Base-by-base conservation (phyloP, 495 filamentous ascomycete species). In the Pyrenula aspistea region DNA sequence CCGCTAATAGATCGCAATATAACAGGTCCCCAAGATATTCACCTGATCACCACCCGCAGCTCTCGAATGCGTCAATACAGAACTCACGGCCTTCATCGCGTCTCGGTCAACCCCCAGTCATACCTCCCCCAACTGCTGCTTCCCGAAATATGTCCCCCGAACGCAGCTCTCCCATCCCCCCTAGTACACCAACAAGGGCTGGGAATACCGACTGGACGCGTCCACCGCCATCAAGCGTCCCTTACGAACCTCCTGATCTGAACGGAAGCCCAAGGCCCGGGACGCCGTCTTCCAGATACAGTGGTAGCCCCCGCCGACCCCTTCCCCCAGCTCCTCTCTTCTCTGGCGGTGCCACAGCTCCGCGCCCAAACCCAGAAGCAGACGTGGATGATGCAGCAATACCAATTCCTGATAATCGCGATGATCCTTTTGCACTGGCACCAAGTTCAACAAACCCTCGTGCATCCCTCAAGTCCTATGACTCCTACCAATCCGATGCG, bases 251-350 rank as follows among this genome's bases (percentile, higher is more conserved):
- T 0, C 78, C 83, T 19, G 90, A 96, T 62, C 66, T 96, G 54
- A 93, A 96, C 64, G 93, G 93, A 8, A 88, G 80, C 47, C 91
- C 93, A 10, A 73, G 93, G 58, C 93, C 93, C 12, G 93, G 93
- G 1, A 95, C 92, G 1, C 88, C 93, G 10, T 87, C 89, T 2
- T 89, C 88, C 42, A 78, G 81, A 62, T 96, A 96, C 64, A 86
- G 89, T 36, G 86, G 89, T 10, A 91, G 88, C 60, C 87, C 89
- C 8, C 79, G 88, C 52, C 77, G 88, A 58, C 91, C 91, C n/a
- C 70, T 96, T n/a, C 93, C 91, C 12, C 88, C 89, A 1, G 89
- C 91, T 24, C 93, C 92, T 2, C 71, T 92, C n/a, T 96, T 95
- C 62, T 77, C 83, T 2, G 73, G 67, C 20, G 31, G 31, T 15